These are phyloP conservation scores for Colletotrichum cuscutae DNA, from an alignment of 2,329 filamentous ascomycete species.

Conservation along the genomic window DNA sequence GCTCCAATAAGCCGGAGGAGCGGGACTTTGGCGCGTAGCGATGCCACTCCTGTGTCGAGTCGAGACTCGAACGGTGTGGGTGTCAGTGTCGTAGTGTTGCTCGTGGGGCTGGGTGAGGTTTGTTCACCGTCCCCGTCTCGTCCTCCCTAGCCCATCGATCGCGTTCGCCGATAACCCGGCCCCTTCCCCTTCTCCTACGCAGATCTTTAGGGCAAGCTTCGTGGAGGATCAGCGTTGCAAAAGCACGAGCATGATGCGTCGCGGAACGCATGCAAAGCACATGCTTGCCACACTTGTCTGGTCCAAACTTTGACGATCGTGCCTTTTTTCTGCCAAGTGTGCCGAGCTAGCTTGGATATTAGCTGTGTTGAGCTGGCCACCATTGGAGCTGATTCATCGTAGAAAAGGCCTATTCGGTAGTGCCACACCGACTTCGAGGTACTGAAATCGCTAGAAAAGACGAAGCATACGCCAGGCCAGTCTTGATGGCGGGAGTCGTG, in stretches of 20 bases:
- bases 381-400: background rate
- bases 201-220: constrained; percentile 24
- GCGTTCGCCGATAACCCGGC: constrained; percentile 6
- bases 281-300: constrained; percentile 11
- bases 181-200: background rate
- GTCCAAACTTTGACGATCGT: background rate
- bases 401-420: background rate
- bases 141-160: background rate
- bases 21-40: background rate
- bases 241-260: constrained; percentile 4
- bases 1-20: background rate
- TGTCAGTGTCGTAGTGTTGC: background rate
- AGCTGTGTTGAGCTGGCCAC: background rate
- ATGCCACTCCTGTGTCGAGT: background rate
- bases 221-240: constrained; percentile 20
- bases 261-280: constrained; percentile 24
- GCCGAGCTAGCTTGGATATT: background rate
- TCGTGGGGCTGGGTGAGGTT: background rate
- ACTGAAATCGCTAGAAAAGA: background rate
- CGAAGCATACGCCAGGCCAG: background rate
- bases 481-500: background rate
- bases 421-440: background rate
- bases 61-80: background rate
- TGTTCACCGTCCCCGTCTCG: background rate
- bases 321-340: background rate